Conservation (phyloP, 371 early-diverging fungal species). For the Zancudomyces culisetae region DNA sequence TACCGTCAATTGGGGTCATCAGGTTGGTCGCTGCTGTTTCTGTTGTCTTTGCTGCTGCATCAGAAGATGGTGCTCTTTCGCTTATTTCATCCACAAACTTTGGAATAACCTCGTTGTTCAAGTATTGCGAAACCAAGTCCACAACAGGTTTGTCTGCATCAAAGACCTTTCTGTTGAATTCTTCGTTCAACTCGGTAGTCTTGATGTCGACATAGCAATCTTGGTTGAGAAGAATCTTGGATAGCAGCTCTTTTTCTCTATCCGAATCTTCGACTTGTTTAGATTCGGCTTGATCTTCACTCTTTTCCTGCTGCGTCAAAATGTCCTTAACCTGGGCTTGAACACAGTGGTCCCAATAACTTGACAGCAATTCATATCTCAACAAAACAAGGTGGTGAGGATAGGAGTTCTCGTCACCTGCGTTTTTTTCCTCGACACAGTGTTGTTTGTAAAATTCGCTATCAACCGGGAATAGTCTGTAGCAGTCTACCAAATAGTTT, state of each 20-base stretch:
- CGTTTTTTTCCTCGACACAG: constrained; percentile 13
- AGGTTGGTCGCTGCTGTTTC: constrained; percentile 42
- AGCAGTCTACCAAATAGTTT: constrained; percentile 77
- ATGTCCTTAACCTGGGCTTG: constrained; percentile 36
- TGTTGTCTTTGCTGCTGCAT: no score
- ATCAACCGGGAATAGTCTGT: constrained; percentile 77
- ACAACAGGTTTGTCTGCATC: constrained; percentile 20
- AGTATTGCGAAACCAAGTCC: constrained; percentile 57
- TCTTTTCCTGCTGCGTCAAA: constrained; percentile 24
- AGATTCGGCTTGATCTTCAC: constrained; percentile 10
- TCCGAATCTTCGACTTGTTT: constrained; percentile 22
- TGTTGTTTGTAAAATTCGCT: constrained; percentile 64
- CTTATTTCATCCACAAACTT: constrained; percentile 55
- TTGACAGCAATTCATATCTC: constrained; percentile 68
- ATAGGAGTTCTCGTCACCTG: constrained; percentile 38
- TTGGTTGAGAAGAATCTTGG: neutral
- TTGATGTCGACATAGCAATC: neutral
- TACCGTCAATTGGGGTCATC: constrained; percentile 64
- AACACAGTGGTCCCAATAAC: constrained; percentile 64
- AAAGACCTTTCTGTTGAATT: neutral
- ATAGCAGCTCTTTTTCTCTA: neutral
- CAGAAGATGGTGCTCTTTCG: no score
- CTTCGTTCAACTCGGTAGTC: neutral
- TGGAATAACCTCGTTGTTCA: constrained; percentile 45
- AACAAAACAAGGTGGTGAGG: constrained; percentile 75